phyloP scores from a whole-genome alignment of 2,329 filamentous ascomycete genomes.

The Mariannaea sp. region DNA sequence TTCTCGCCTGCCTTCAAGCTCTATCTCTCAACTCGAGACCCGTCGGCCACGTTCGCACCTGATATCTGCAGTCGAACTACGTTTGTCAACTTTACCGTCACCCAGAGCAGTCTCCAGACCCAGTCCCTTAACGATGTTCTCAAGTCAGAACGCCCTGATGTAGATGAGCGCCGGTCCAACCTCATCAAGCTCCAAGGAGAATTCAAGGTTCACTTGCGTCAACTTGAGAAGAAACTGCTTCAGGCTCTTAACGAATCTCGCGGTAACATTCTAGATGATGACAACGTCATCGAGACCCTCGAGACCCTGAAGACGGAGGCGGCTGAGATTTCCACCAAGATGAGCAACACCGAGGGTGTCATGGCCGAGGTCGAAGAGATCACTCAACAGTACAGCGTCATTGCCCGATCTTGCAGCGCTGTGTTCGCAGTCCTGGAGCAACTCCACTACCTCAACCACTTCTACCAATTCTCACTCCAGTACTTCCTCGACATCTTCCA shows the following conservation, averaged over 20 bases:
- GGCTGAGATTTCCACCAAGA: slow-evolving; percentile 94
- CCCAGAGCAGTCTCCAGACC: slow-evolving; percentile 96
- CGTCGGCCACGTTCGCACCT: slow-evolving; percentile 91
- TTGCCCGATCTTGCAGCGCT: slow-evolving; percentile 93
- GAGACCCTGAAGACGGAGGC: slow-evolving; percentile 98
- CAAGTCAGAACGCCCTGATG: slow-evolving; percentile 95
- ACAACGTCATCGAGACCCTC: slow-evolving; percentile 96
- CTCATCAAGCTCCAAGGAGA: slow-evolving; percentile 98
- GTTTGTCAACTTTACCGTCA: slow-evolving; percentile 99
- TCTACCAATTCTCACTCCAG: slow-evolving; percentile 98
- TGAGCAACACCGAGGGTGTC: slow-evolving; percentile 93
- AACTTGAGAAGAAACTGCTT: slow-evolving; percentile 90
- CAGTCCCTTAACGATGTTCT: slow-evolving; percentile 97
- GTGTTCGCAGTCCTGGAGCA: slow-evolving; percentile 97
- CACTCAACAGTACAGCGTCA: slow-evolving; percentile 89
- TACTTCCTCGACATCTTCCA: slow-evolving; percentile 99
- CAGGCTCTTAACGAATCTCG: slow-evolving; percentile 97
- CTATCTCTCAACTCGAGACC: slow-evolving; percentile 93
- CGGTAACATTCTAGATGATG: slow-evolving; percentile 97
- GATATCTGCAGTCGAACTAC: slow-evolving; percentile 98
- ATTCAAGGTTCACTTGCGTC: slow-evolving; percentile 96
- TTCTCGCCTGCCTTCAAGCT: slow-evolving; percentile 97
- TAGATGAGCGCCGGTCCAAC: slow-evolving; percentile 94
- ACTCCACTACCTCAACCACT: slow-evolving; percentile 97
- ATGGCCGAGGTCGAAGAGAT: slow-evolving; percentile 98